Evolutionary conservation across 805 yeast species (phyloP).

Genomic region (Maudiozyma turicensis): DNA sequence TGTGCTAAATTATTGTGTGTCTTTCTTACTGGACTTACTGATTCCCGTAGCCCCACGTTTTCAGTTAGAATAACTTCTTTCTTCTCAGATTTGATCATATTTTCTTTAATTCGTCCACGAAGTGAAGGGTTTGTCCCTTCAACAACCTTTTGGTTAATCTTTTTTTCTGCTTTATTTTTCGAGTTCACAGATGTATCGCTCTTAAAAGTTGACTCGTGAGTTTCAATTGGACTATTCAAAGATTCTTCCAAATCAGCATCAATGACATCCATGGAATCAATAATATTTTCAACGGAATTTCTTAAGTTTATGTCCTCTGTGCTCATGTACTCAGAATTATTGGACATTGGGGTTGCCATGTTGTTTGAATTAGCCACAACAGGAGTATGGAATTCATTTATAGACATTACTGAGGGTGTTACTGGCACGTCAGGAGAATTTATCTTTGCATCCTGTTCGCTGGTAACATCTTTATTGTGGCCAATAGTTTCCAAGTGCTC

Average conservation of each 20-base stretch:
- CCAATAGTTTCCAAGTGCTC: too few relatives aligned
- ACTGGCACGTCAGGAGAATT: background rate
- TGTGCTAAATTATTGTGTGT: conserved; percentile 34
- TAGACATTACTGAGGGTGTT: background rate
- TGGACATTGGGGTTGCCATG: background rate
- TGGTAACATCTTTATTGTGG: background rate
- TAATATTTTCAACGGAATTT: conserved; percentile 1
- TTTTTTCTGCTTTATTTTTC: too few relatives aligned
- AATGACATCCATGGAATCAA: conserved; percentile 1
- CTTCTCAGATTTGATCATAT: background rate
- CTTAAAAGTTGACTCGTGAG: background rate
- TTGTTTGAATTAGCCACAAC: background rate
- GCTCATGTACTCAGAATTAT: conserved; percentile 1
- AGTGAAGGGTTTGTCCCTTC: too few relatives aligned
- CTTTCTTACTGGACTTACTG: background rate
- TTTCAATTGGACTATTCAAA: background rate
- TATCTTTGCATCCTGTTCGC: background rate
- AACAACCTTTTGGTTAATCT: too few relatives aligned
- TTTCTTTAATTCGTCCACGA: too few relatives aligned
- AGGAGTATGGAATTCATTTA: background rate
- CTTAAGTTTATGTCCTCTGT: conserved; percentile 1
- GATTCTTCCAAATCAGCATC: background rate
- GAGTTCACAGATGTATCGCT: background rate
- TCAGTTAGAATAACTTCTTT: background rate
- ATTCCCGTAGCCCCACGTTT: background rate